A percentile compares a stretch with the other conserved stretches of the same genome.
These are phyloP conservation scores for Polygonum aviculare DNA, from an alignment of 148 eudicot genomes.

Conservation along the genomic window DNA sequence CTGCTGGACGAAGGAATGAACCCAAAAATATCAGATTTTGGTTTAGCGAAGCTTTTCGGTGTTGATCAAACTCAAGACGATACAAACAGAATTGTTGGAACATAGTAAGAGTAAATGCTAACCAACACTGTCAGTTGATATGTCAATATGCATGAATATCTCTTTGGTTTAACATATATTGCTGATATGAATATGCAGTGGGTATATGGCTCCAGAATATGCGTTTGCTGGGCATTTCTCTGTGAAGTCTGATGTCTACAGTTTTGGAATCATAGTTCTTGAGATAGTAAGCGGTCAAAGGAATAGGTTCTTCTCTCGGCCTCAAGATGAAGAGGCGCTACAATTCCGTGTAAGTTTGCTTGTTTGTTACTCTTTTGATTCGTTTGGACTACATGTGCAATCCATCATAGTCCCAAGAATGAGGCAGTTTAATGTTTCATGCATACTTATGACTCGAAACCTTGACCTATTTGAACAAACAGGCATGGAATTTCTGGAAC, in stretches of 20 bases:
- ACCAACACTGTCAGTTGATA: neutral
- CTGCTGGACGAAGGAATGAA: slow-evolving; percentile 35
- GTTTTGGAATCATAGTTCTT: slow-evolving; percentile 28
- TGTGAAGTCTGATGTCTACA: slow-evolving; percentile 28
- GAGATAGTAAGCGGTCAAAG: slow-evolving; percentile 31
- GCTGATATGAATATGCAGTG: slow-evolving; percentile 14
- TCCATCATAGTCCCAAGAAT: no score
- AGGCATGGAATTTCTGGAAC: slow-evolving; percentile 30
- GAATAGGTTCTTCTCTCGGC: slow-evolving; percentile 1
- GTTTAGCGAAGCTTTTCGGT: slow-evolving; percentile 42
- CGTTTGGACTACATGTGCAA: no score
- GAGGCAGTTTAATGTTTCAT: no score
- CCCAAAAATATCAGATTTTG: slow-evolving; percentile 55
- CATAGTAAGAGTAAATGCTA: slow-evolving; percentile 33
- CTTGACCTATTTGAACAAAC: neutral
- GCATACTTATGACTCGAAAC: neutral
- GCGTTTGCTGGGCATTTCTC: neutral
- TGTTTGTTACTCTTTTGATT: neutral
- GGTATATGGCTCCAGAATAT: slow-evolving; percentile 23
- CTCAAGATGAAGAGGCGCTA: slow-evolving; percentile 13
- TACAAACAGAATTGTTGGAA: slow-evolving; percentile 43
- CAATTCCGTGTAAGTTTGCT: slow-evolving; percentile 12
- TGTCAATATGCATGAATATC: neutral
- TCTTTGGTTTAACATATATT: neutral
- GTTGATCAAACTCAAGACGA: slow-evolving; percentile 39